phyloP scores from a whole-genome alignment of 2,329 filamentous ascomycete species.

The Phialophora chinensis region DNA sequence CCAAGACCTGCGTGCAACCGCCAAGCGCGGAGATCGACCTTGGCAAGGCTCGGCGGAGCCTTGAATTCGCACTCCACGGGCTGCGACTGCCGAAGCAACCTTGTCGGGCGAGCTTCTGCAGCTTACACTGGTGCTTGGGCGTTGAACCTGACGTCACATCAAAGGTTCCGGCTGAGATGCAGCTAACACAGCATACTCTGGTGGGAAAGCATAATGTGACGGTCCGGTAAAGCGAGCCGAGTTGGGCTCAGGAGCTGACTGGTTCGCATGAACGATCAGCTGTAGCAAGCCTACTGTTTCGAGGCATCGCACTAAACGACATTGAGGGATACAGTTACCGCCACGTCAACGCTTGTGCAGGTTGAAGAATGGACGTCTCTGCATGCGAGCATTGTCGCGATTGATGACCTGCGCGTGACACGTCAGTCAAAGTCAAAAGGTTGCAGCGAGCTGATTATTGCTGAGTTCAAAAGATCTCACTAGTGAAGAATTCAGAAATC shows the following conservation, averaged over 20 bases:
- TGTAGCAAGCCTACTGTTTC: neutral
- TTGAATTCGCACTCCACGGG: neutral
- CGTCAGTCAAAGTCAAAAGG: neutral
- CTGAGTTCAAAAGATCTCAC: neutral
- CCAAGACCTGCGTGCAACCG: constrained; percentile 8
- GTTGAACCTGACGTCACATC: neutral
- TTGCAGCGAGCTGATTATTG: neutral
- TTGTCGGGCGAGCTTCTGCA: constrained; percentile 2
- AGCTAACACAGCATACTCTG: neutral
- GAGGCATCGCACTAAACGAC: neutral
- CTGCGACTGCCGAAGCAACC: neutral
- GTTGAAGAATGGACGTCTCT: neutral
- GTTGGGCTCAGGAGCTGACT: neutral
- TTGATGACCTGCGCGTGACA: neutral
- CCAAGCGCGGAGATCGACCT: constrained; percentile 18
- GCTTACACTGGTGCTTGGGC: neutral
- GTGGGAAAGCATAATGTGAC: neutral
- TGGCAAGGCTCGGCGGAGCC: constrained; percentile 13
- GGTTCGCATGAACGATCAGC: neutral
- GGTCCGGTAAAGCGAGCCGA: neutral
- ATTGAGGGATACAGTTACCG: neutral
- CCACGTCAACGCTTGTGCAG: neutral
- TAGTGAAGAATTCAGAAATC: neutral
- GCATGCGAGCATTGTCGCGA: neutral
- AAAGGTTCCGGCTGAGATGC: neutral